Evolutionary conservation across 1,284 basidiomycete species (phyloP).

Genomic region (Stereum hirsutum): DNA sequence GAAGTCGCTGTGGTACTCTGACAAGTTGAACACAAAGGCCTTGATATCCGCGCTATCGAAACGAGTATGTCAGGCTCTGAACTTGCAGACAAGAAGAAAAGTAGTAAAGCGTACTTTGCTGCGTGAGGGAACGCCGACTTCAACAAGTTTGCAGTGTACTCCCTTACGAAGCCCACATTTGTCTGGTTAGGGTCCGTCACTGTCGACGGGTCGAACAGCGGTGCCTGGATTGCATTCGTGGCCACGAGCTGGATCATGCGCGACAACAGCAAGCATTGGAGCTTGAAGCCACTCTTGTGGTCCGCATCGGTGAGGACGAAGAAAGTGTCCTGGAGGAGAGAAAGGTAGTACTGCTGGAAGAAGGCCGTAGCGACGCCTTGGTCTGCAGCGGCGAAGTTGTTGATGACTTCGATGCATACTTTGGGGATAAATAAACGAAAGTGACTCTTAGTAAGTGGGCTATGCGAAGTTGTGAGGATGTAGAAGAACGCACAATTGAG

Average conservation of each 20-base stretch:
- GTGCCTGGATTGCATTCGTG: constrained; percentile 72
- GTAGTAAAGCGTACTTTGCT: constrained; percentile 50
- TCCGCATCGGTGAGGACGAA: constrained; percentile 97
- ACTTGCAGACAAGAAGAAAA: constrained; percentile 3
- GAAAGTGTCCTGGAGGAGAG: constrained; percentile 93
- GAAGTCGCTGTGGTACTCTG: constrained; percentile 84
- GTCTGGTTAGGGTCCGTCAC: constrained; percentile 69
- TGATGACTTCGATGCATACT: constrained; percentile 94
- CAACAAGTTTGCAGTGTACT: constrained; percentile 84
- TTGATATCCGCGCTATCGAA: constrained; percentile 57
- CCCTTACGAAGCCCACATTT: constrained; percentile 80
- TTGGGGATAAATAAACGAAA: constrained; percentile 11
- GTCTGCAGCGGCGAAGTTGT: constrained; percentile 89
- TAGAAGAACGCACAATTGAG: constrained; percentile 58
- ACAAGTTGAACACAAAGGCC: constrained; percentile 74
- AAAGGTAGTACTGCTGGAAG: constrained; percentile 91
- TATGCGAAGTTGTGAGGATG: not conserved
- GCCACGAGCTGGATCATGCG: constrained; percentile 94
- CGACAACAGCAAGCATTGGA: constrained; percentile 84
- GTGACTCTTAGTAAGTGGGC: constrained; percentile 1
- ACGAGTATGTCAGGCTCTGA: constrained; percentile 8
- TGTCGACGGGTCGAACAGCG: constrained; percentile 78
- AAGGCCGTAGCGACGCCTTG: constrained; percentile 65
- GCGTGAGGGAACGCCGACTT: constrained; percentile 89
- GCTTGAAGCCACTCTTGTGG: constrained; percentile 97